Percentiles rank a stretch among this genome's conserved stretches.
Evolutionary conservation across 345 rosid species (phyloP).

Genomic region (Eucalyptus pauciflora): DNA sequence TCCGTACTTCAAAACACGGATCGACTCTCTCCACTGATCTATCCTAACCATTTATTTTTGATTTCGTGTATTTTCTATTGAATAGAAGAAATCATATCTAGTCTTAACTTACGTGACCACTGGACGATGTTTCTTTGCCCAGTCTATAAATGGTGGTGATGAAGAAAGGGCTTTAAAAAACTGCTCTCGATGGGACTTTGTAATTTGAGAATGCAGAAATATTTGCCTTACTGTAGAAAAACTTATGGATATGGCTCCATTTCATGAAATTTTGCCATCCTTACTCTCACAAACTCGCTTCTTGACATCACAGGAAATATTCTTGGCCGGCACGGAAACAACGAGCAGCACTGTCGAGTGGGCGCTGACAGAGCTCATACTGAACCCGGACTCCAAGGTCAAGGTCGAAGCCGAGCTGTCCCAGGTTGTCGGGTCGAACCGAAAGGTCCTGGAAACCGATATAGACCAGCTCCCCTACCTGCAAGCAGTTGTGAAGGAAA

Average conservation of each 20-base stretch:
- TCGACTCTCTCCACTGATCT: neutral
- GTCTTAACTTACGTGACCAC: neutral
- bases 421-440: slow-evolving; percentile 17
- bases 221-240: neutral
- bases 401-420: slow-evolving; percentile 37
- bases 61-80: neutral
- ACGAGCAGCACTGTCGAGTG: slow-evolving; percentile 52
- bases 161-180: neutral
- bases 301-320: slow-evolving; percentile 32
- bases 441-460: slow-evolving; percentile 40
- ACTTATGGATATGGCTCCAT: neutral
- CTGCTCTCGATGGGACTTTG: neutral
- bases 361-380: slow-evolving; percentile 55
- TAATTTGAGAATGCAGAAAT: neutral
- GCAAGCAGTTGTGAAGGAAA: slow-evolving; percentile 27
- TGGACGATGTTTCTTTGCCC: neutral
- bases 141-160: neutral
- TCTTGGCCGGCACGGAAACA: slow-evolving; percentile 49
- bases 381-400: slow-evolving; percentile 20
- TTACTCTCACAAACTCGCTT: neutral
- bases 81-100: neutral
- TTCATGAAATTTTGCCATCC: neutral
- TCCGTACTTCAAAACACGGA: neutral
- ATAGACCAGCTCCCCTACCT: slow-evolving; percentile 34
- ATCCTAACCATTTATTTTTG: neutral